Evolutionary conservation across 1,284 basidiomycete species (phyloP).

Genomic region (Peniophora sp.): DNA sequence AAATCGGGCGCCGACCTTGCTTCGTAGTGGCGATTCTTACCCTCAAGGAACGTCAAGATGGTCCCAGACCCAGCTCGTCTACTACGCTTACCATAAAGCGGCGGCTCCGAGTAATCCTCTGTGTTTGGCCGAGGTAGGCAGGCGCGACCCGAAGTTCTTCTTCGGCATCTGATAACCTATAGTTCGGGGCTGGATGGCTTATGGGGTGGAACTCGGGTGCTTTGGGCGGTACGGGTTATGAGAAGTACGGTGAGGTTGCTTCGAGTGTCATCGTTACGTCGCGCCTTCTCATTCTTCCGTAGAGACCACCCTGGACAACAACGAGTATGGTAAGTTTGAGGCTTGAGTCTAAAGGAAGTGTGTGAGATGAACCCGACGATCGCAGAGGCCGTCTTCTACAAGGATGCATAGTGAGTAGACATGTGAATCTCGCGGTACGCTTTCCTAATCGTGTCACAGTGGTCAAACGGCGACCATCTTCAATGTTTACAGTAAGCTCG

Average conservation of each 20-base stretch:
- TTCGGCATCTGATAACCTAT: too few relatives aligned
- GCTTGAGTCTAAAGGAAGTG: background rate
- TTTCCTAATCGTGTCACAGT: slow-evolving; percentile 16
- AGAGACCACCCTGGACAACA: slow-evolving; percentile 31
- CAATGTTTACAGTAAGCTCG: slow-evolving; percentile 34
- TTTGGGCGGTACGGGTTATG: slow-evolving; percentile 40
- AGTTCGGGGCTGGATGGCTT: slow-evolving; percentile 43
- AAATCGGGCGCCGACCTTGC: background rate
- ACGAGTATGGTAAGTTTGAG: slow-evolving; percentile 23
- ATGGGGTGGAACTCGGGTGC: slow-evolving; percentile 32
- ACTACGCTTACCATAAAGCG: slow-evolving; percentile 33
- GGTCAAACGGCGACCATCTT: slow-evolving; percentile 41
- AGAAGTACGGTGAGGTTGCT: slow-evolving; percentile 35
- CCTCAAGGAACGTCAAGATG: slow-evolving; percentile 27
- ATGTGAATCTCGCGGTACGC: background rate
- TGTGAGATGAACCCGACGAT: background rate
- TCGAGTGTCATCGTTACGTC: background rate
- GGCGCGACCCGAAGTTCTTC: background rate
- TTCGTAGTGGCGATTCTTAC: slow-evolving; percentile 37
- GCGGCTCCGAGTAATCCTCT: slow-evolving; percentile 38
- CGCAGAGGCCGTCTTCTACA: slow-evolving; percentile 42
- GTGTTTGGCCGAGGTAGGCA: slow-evolving; percentile 38
- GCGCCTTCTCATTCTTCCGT: background rate
- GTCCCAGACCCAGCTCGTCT: slow-evolving; percentile 35
- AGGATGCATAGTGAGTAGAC: slow-evolving; percentile 36